phyloP scores from a whole-genome alignment of 305 asterid species.

The Fraxinus baroniana region DNA sequence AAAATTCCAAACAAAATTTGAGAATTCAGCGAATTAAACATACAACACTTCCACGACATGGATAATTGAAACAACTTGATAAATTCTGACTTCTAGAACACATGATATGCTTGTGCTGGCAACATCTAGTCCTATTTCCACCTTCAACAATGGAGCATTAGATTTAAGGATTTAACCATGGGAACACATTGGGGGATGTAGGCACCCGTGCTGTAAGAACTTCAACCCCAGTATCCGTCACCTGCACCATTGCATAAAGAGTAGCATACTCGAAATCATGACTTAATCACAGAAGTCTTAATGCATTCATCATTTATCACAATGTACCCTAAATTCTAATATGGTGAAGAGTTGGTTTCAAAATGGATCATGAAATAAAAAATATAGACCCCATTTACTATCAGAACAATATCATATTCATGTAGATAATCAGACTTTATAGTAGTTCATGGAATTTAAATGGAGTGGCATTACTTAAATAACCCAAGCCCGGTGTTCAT shows the following conservation, averaged over 20 bases:
- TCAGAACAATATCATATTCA: background rate
- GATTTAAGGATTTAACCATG: slow-evolving; percentile 64
- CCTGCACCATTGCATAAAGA: slow-evolving; percentile 39
- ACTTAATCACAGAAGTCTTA: background rate
- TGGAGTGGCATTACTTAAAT: background rate
- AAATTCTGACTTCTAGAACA: background rate
- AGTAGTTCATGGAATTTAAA: background rate
- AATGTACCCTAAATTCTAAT: background rate
- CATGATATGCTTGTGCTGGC: background rate
- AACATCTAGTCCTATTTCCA: slow-evolving; percentile 8
- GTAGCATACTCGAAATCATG: background rate
- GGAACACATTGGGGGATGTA: slow-evolving; percentile 73
- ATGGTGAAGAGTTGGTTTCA: background rate
- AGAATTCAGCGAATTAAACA: background rate
- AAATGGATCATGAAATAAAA: background rate
- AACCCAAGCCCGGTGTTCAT: background rate
- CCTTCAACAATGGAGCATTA: background rate
- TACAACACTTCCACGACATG: slow-evolving; percentile 29
- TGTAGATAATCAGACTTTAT: background rate
- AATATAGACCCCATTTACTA: background rate
- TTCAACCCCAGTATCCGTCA: slow-evolving; percentile 84
- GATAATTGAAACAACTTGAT: background rate
- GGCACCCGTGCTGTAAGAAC: slow-evolving; percentile 85
- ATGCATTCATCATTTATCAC: background rate
- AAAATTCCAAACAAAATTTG: slow-evolving; percentile 22